phyloP scores from a whole-genome alignment of 176 grass and related monocot genomes.

The Musa schizocarpa region DNA sequence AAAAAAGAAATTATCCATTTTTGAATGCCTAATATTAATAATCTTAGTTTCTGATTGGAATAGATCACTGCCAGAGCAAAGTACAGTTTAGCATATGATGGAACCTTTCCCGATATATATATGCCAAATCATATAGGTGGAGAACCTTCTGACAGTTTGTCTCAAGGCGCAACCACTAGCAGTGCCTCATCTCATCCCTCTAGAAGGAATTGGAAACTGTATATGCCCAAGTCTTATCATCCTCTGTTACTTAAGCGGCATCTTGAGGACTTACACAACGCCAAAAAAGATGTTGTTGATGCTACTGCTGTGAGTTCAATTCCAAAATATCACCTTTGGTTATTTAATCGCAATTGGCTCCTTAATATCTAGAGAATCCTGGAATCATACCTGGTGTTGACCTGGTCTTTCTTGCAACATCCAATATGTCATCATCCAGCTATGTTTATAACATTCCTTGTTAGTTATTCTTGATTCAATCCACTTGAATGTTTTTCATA shows the following conservation, averaged over 20 bases:
- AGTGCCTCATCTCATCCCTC: slow-evolving; percentile 17
- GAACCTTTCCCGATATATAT: slow-evolving; percentile 57
- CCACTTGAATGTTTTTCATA: neutral
- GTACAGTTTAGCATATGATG: slow-evolving; percentile 57
- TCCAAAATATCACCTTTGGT: neutral
- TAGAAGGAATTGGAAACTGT: slow-evolving; percentile 50
- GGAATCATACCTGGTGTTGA: neutral
- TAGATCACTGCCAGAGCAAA: slow-evolving; percentile 63
- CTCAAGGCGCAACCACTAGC: slow-evolving; percentile 17
- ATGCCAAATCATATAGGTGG: slow-evolving; percentile 30
- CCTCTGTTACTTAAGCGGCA: slow-evolving; percentile 54
- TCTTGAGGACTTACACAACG: slow-evolving; percentile 38
- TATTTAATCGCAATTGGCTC: neutral
- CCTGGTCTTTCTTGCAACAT: neutral
- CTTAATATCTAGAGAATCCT: slow-evolving; percentile 7
- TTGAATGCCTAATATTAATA: neutral
- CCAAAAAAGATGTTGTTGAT: slow-evolving; percentile 53
- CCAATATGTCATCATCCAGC: neutral
- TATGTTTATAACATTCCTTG: neutral
- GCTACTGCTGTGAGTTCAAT: slow-evolving; percentile 39
- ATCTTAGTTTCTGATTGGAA: neutral
- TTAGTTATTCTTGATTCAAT: neutral
- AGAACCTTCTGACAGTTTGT: slow-evolving; percentile 1
- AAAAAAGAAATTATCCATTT: too few species aligned
- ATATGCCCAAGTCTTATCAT: slow-evolving; percentile 66